Conservation (phyloP, 2,329 filamentous ascomycete genomes). For the Colletotrichum truncatum region DNA sequence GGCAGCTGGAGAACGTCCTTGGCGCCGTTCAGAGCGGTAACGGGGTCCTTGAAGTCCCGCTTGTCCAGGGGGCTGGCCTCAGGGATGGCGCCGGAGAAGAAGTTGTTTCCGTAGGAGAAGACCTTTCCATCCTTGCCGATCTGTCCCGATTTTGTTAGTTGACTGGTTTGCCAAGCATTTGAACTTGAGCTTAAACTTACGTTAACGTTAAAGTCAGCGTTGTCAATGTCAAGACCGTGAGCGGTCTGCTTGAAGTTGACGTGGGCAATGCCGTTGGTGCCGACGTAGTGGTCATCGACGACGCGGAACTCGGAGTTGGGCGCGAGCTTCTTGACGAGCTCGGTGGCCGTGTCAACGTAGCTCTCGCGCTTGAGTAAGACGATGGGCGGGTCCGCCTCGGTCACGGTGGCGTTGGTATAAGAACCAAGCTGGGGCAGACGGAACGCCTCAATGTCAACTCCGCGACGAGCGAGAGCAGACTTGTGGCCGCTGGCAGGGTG, state of each 20-base stretch:
- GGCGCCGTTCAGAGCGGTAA: slow-evolving; percentile 53
- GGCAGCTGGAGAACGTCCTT: slow-evolving; percentile 43
- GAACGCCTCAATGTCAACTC: slow-evolving; percentile 43
- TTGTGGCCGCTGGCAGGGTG: slow-evolving; percentile 39
- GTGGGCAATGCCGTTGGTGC: slow-evolving; percentile 59
- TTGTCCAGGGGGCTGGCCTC: slow-evolving; percentile 46
- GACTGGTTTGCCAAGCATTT: slow-evolving; percentile 6
- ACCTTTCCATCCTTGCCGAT: slow-evolving; percentile 57
- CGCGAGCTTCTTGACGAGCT: slow-evolving; percentile 43
- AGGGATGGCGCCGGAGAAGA: slow-evolving; percentile 53
- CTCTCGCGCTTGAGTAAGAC: slow-evolving; percentile 41
- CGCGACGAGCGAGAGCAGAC: slow-evolving; percentile 37
- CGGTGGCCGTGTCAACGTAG: slow-evolving; percentile 50
- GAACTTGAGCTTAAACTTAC: slow-evolving; percentile 43
- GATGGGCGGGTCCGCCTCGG: slow-evolving; percentile 35
- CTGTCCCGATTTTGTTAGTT: slow-evolving; percentile 37
- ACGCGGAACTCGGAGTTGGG: slow-evolving; percentile 52
- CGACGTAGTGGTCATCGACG: slow-evolving; percentile 56
- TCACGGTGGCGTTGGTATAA: slow-evolving; percentile 41
- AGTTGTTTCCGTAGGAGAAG: slow-evolving; percentile 61
- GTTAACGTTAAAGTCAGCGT: slow-evolving; percentile 64
- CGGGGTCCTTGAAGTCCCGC: slow-evolving; percentile 51
- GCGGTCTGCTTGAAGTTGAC: slow-evolving; percentile 64
- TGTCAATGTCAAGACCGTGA: slow-evolving; percentile 62
- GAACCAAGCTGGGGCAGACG: slow-evolving; percentile 40